These are phyloP conservation scores for Plenodomus biglobosus DNA, from an alignment of 2,329 filamentous ascomycete species.

Conservation along the genomic window DNA sequence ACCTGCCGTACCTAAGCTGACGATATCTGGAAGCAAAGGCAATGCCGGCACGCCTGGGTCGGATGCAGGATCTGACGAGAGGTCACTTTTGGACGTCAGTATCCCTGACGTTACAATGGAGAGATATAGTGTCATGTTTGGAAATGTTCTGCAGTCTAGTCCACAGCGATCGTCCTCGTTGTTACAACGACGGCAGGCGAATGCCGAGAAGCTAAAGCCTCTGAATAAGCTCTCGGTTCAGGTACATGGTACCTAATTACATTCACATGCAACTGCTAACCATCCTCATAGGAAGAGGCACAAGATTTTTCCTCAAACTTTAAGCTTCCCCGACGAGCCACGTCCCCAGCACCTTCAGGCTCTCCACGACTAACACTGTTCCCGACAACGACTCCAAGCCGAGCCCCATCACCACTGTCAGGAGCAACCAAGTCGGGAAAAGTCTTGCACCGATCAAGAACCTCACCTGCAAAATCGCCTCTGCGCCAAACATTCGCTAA, in stretches of 20 bases:
- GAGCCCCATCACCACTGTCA: constrained; percentile 32
- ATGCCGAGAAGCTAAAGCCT: constrained; percentile 38
- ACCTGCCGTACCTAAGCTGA: constrained; percentile 21
- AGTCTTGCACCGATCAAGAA: constrained; percentile 33
- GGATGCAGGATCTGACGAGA: constrained; percentile 12
- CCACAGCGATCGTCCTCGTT: constrained; percentile 31
- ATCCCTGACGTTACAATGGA: constrained; percentile 82
- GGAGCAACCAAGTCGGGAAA: constrained; percentile 19
- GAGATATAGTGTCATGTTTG: constrained; percentile 93
- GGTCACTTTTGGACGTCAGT: constrained; percentile 65
- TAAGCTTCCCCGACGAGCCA: constrained; percentile 32
- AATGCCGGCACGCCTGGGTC: constrained; percentile 7
- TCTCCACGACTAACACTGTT: constrained; percentile 39
- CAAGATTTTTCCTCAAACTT: constrained; percentile 18
- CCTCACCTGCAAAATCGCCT: constrained; percentile 35
- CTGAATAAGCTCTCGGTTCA: constrained; percentile 36
- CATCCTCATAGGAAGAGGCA: constrained; percentile 19
- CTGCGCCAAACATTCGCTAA: constrained; percentile 25
- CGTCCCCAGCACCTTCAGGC: constrained; percentile 36
- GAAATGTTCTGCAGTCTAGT: constrained; percentile 62
- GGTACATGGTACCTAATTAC: constrained; percentile 25
- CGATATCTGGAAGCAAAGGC: constrained; percentile 14
- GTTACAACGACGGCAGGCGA: constrained; percentile 40
- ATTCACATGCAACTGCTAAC: not conserved
- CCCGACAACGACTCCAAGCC: constrained; percentile 25